Base-by-base conservation (phyloP, 192 early-diverging fungal genomes). In the Entomortierella lignicola region DNA sequence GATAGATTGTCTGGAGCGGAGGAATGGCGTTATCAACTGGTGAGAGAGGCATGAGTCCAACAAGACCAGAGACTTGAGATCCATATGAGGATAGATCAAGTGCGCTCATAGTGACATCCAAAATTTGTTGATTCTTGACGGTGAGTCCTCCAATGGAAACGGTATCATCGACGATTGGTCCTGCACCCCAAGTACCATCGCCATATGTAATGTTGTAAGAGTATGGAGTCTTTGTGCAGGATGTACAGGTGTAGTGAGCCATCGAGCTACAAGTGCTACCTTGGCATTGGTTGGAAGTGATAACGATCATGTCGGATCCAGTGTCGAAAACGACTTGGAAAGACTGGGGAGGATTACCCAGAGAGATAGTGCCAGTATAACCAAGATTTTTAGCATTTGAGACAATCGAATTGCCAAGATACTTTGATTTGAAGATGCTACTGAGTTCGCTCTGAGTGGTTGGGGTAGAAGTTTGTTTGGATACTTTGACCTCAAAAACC, bases 301-400 rank as follows among this genome's bases (percentile, higher is more conserved):
- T 66, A 30, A 79, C 75, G 37, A 79, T 79, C 75, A 79, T 79
- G 56, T 79, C 75, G 13, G 60, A 64, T 29, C 96, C 96, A 6
- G 96, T 98, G 81, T 98, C 96, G 53, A 95, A 94, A 48, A 96
- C 92, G 20, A 96, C 94, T 66, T 88, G 87, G 84, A 98, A 98
- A 7, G 85, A 89, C 82, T 98, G 95, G 8, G 91, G 80, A 8
- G 96, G 96, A 25, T 94, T 93, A 12, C 93, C 95, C 25, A 96
- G 79, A 21, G 84, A 71, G 69, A 97, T 94, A 55, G 93, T 93
- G 47, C 95, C 96, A 65, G 91, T 97, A 85, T 98, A 99, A 80
- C 94, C 89, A 25, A 68, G 62, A 42, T 79, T 70, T 23, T 39
- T 42, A 25, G 67, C 66, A 54, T 79, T 79, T n/a, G 66, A 50